A percentile compares a stretch with the other conserved stretches of the same genome.
phyloP scores from a whole-genome alignment of 2,329 filamentous ascomycete genomes.

The Fonsecaea multimorphosa region DNA sequence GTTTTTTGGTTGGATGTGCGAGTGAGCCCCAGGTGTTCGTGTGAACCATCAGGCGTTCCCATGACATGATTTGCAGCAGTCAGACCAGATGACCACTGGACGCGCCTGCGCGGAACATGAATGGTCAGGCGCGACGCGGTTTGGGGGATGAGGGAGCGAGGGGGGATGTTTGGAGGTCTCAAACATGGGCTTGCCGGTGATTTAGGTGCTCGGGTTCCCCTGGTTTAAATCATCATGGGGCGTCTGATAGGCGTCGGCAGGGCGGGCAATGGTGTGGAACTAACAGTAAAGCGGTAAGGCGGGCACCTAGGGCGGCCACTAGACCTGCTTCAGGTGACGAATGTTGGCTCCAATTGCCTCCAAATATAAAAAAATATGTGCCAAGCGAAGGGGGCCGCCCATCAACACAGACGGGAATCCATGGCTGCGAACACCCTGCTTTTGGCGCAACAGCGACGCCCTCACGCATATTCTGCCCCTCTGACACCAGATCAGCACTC shows the following conservation, averaged over 20 bases:
- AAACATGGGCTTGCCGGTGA: slow-evolving; percentile 10
- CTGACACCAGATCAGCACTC: slow-evolving; percentile 46
- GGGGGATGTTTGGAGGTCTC: too few species aligned
- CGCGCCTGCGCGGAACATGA: slow-evolving; percentile 13
- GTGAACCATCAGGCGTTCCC: slow-evolving; percentile 13
- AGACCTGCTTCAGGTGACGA: slow-evolving; percentile 11
- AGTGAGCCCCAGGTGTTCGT: slow-evolving; percentile 21
- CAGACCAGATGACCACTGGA: slow-evolving; percentile 27
- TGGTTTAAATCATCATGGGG: slow-evolving; percentile 10
- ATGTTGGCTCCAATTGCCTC: slow-evolving; percentile 23
- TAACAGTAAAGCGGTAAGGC: slow-evolving; percentile 23
- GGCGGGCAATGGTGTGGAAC: slow-evolving; percentile 12
- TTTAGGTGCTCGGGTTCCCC: slow-evolving; percentile 20
- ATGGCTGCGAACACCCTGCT: slow-evolving; percentile 8
- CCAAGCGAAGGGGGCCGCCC: slow-evolving; percentile 15
- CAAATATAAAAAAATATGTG: slow-evolving; percentile 27
- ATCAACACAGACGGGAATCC: slow-evolving; percentile 6
- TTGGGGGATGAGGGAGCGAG: slow-evolving; percentile 6
- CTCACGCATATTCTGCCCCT: slow-evolving; percentile 73
- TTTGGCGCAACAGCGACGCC: slow-evolving; percentile 43
- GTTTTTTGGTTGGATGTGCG: not conserved
- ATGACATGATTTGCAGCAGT: slow-evolving; percentile 7
- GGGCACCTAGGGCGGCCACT: not conserved
- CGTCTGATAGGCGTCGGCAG: slow-evolving; percentile 28
- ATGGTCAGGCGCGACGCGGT: slow-evolving; percentile 28